These are phyloP conservation scores for Pythium myriotylum DNA, from an alignment of 352 stramenopile genomes.

Conservation along the genomic window DNA sequence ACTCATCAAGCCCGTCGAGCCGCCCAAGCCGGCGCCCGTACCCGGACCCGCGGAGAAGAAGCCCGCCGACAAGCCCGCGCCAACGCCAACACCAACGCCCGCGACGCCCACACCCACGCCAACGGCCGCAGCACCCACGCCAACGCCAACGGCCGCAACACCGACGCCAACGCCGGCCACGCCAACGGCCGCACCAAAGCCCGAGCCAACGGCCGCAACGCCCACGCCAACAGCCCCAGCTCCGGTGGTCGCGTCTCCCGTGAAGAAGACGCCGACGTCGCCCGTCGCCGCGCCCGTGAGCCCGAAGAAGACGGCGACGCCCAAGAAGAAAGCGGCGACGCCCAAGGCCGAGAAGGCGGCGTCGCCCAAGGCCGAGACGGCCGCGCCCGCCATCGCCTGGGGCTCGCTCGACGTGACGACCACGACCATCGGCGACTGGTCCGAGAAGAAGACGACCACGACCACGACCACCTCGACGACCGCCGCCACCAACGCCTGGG, in stretches of 20 bases:
- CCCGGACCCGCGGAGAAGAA: conserved; percentile 10
- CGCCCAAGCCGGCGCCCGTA: conserved; percentile 24
- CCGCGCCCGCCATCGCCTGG: conserved; percentile 54
- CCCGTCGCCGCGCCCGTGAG: conserved; percentile 4
- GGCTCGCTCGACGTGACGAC: conserved; percentile 69
- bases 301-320: conserved; percentile 23
- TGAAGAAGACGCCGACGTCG: conserved; percentile 1
- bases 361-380: conserved; percentile 24
- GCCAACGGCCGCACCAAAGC: too few relatives aligned
- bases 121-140: background rate
- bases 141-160: background rate
- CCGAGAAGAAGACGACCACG: conserved; percentile 29
- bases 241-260: too few relatives aligned
- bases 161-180: background rate
- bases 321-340: conserved; percentile 27
- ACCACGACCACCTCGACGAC: conserved; percentile 50
- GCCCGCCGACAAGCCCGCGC: background rate
- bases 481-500: conserved; percentile 68
- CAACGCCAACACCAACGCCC: background rate
- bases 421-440: conserved; percentile 65
- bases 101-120: background rate
- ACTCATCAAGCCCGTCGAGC: conserved; percentile 24
- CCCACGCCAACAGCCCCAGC: too few relatives aligned
- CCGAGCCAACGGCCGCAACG: background rate
- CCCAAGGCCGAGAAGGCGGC: conserved; percentile 26